These are phyloP conservation scores for Sutorius australiensis DNA, from an alignment of 768 basidiomycete species.

Conservation along the genomic window DNA sequence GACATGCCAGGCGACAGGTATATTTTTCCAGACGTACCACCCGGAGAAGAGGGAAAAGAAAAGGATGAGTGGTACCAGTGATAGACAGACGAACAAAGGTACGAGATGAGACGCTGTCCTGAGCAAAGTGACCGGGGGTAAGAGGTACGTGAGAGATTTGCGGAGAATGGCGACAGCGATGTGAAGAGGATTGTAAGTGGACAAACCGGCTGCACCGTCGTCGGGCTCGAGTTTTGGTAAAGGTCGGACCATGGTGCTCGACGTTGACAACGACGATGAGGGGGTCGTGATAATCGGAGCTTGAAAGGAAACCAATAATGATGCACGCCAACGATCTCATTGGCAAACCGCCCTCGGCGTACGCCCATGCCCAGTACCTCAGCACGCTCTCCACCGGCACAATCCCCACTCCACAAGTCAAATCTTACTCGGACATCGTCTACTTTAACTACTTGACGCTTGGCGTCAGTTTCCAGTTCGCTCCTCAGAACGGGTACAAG, in stretches of 20 bases:
- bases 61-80: conserved; percentile 59
- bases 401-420: conserved; percentile 53
- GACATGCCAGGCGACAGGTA: conserved; percentile 67
- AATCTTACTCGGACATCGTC: conserved; percentile 75
- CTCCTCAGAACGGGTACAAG: conserved; percentile 62
- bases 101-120: conserved; percentile 56
- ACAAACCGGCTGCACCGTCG: conserved; percentile 6
- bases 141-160: conserved; percentile 6
- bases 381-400: conserved; percentile 28
- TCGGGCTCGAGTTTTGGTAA: conserved; percentile 17
- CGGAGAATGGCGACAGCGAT: not conserved
- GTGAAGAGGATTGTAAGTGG: conserved; percentile 10
- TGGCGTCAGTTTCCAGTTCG: conserved; percentile 79
- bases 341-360: conserved; percentile 49
- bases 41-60: conserved; percentile 65
- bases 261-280: conserved; percentile 8
- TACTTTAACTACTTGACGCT: conserved; percentile 82
- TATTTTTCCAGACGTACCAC: conserved; percentile 68
- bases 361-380: conserved; percentile 42
- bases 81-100: conserved; percentile 58
- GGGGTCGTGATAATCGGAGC: conserved; percentile 17
- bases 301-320: conserved; percentile 6
- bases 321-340: conserved; percentile 40
- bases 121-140: conserved; percentile 16
- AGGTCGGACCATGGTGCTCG: conserved; percentile 21